Evolutionary conservation across 1,284 basidiomycete genomes (phyloP).

Genomic region (Tilletiaria anomala): DNA sequence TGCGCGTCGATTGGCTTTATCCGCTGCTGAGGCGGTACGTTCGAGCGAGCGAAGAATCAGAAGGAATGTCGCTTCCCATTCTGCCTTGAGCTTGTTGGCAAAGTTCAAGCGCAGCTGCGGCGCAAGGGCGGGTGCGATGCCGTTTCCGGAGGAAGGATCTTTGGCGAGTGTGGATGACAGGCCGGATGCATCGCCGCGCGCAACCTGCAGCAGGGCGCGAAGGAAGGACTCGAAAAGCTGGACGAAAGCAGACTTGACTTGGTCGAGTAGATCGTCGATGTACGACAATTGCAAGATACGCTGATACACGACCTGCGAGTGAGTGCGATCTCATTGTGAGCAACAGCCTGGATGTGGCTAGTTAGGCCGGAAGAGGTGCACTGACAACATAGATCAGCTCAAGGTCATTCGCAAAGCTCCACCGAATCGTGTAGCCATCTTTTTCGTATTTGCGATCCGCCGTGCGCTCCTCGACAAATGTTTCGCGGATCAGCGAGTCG

Average conservation of each 20-base stretch:
- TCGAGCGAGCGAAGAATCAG: too few relatives aligned
- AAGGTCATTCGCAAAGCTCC: conserved; percentile 33
- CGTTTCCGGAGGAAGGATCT: background rate
- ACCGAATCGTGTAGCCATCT: conserved; percentile 31
- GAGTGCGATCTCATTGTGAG: conserved; percentile 1
- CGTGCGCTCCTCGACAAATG: conserved; percentile 32
- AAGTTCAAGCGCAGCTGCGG: background rate
- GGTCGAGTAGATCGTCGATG: conserved; percentile 58
- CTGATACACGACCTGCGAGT: conserved; percentile 88
- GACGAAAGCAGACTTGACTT: conserved; percentile 22
- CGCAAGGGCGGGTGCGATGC: background rate
- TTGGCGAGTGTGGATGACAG: background rate
- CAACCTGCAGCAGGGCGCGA: background rate
- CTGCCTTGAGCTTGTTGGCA: background rate
- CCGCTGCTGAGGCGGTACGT: too few relatives aligned
- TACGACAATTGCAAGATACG: conserved; percentile 89
- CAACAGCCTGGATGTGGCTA: conserved; percentile 1
- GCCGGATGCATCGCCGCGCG: too few relatives aligned
- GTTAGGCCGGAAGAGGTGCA: background rate
- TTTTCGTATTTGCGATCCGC: conserved; percentile 24
- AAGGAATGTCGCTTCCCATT: too few relatives aligned
- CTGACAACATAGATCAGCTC: conserved; percentile 30
- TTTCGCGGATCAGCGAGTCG: conserved; percentile 26
- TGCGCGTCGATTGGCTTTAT: too few relatives aligned
- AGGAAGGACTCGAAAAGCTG: conserved; percentile 23